Conservation (phyloP, 306 rosid species). For the Ormosia semicastrata region DNA sequence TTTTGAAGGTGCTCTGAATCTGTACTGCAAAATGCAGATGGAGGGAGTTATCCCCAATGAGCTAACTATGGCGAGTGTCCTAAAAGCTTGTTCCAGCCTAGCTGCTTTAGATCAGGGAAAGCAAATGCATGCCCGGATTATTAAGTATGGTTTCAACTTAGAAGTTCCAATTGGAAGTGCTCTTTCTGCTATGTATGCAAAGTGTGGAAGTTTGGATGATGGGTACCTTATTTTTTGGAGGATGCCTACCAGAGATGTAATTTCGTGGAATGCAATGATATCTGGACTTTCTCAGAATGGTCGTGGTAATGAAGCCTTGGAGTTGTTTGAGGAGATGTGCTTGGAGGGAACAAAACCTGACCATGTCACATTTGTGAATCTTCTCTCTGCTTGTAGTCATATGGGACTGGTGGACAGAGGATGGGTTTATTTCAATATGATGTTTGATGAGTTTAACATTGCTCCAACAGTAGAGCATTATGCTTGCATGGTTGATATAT, state of each 20-base stretch:
- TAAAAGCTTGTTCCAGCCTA: slow-evolving; percentile 78
- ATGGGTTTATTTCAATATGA: slow-evolving; percentile 67
- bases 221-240: slow-evolving; percentile 62
- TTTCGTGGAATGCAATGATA: slow-evolving; percentile 93
- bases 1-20: slow-evolving; percentile 64
- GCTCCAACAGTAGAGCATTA: slow-evolving; percentile 69
- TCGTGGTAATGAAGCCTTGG: slow-evolving; percentile 62
- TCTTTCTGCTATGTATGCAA: slow-evolving; percentile 83
- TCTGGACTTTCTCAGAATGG: slow-evolving; percentile 89
- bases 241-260: slow-evolving; percentile 64
- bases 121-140: slow-evolving; percentile 66
- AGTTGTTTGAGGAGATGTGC: slow-evolving; percentile 74
- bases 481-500: slow-evolving; percentile 89
- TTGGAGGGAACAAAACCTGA: slow-evolving; percentile 66
- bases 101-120: slow-evolving; percentile 88
- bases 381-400: slow-evolving; percentile 87
- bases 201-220: slow-evolving; percentile 76
- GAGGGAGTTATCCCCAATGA: slow-evolving; percentile 67
- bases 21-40: slow-evolving; percentile 72
- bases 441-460: slow-evolving; percentile 58
- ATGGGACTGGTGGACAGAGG: slow-evolving; percentile 76
- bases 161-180: slow-evolving; percentile 86
- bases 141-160: slow-evolving; percentile 67
- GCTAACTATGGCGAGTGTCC: slow-evolving; percentile 73
- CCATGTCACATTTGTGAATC: slow-evolving; percentile 63